These are phyloP conservation scores for Pseudogymnoascus sp. DNA, from an alignment of 2,329 filamentous ascomycete genomes.

Conservation along the genomic window DNA sequence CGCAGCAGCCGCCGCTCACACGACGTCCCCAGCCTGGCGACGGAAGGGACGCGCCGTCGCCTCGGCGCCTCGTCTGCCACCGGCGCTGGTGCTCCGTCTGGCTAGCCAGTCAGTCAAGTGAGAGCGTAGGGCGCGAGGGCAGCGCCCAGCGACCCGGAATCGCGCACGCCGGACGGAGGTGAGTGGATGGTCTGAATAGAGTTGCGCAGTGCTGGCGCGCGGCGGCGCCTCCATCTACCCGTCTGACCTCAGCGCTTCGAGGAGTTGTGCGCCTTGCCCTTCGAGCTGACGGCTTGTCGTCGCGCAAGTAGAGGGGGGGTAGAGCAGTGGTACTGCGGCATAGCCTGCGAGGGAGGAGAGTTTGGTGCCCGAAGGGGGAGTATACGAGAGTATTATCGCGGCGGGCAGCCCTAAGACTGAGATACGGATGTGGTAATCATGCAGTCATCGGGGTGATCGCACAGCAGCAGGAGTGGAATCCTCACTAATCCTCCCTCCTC, in stretches of 20 bases:
- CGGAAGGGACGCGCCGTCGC: background rate
- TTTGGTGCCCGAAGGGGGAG: background rate
- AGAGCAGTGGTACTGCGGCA: background rate
- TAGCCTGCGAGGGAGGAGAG: background rate
- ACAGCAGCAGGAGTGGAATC: background rate
- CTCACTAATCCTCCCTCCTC: background rate
- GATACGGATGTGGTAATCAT: background rate
- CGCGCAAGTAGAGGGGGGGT: background rate
- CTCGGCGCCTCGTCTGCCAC: background rate
- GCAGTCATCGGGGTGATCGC: background rate
- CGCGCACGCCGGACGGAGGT: background rate
- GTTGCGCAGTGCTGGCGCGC: background rate
- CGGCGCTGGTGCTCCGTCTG: background rate
- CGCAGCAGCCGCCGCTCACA: background rate
- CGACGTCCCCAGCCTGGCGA: background rate
- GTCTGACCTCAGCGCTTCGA: background rate
- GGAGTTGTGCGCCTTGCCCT: background rate
- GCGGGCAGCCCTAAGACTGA: background rate
- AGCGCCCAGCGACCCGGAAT: background rate
- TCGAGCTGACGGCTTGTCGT: background rate
- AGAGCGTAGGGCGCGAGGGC: background rate
- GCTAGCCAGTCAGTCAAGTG: background rate
- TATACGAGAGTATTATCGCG: background rate
- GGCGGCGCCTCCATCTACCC: constrained; percentile 1
- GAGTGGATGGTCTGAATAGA: background rate